Evolutionary conservation across 768 basidiomycete species (phyloP).

Genomic region (Crassisporium funariophilum): DNA sequence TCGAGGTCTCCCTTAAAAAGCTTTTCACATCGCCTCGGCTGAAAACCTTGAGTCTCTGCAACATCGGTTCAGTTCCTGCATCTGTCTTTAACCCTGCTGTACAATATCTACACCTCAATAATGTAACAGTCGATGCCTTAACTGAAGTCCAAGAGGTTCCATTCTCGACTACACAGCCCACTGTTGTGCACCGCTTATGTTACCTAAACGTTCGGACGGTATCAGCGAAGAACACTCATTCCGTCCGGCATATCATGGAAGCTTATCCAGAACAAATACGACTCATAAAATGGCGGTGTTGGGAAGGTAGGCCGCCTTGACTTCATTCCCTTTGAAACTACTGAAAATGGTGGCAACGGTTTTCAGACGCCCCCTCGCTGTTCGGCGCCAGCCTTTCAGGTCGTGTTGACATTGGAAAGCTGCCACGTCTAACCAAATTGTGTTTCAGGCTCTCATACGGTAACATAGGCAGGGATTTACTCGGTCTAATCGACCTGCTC

Average conservation of each 20-base stretch:
- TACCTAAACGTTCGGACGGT: conserved; percentile 19
- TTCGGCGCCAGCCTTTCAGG: conserved; percentile 17
- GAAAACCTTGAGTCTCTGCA: conserved; percentile 13
- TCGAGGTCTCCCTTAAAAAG: conserved; percentile 11
- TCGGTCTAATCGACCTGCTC: conserved; percentile 15
- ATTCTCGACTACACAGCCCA: neutral
- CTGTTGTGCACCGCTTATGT: conserved; percentile 1
- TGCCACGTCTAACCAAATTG: conserved; percentile 15
- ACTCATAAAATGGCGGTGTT: conserved; percentile 23
- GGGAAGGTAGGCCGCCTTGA: conserved; percentile 13
- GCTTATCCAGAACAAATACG: conserved; percentile 12
- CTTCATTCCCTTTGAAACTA: neutral
- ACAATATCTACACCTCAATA: conserved; percentile 15
- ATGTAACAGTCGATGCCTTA: conserved; percentile 8
- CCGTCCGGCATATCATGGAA: conserved; percentile 16
- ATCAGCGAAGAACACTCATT: conserved; percentile 15
- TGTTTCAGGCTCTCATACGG: conserved; percentile 19
- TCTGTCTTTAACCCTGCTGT: conserved; percentile 9
- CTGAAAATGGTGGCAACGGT: neutral
- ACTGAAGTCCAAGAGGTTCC: neutral
- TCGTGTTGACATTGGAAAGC: conserved; percentile 11
- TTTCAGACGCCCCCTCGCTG: neutral
- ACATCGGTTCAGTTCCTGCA: conserved; percentile 16
- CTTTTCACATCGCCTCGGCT: conserved; percentile 11
- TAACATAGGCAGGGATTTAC: conserved; percentile 15